A percentile compares a stretch with the other conserved stretches of the same genome.
phyloP scores from a whole-genome alignment of 179 eudicot species.

The Drosera spatulata region DNA sequence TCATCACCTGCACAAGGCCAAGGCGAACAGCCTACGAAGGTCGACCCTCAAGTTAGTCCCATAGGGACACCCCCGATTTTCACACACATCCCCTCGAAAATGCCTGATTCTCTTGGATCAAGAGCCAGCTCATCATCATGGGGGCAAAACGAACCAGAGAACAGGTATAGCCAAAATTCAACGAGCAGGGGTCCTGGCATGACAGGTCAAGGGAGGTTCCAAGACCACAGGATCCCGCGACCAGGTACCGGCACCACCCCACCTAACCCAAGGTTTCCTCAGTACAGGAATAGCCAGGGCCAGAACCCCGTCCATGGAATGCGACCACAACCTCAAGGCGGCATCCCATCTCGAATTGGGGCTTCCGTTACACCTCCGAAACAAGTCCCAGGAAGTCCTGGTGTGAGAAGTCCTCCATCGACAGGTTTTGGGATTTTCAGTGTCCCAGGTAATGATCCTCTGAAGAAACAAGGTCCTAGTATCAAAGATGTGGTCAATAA shows the following conservation, averaged over 20 bases:
- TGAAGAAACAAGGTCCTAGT: slow-evolving; percentile 5
- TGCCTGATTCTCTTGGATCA: slow-evolving; percentile 10
- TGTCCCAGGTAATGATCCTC: slow-evolving; percentile 5
- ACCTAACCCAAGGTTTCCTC: slow-evolving; percentile 9
- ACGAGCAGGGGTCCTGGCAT: slow-evolving; percentile 4
- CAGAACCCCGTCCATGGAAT: slow-evolving; percentile 1
- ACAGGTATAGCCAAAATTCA: slow-evolving; percentile 19
- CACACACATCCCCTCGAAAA: slow-evolving; percentile 6
- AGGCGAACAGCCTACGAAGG: slow-evolving; percentile 7
- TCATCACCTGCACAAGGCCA: slow-evolving; percentile 8
- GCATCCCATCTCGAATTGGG: slow-evolving; percentile 2
- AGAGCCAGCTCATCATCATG: slow-evolving; percentile 12
- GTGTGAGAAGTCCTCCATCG: slow-evolving; percentile 6
- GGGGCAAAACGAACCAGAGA: slow-evolving; percentile 12
- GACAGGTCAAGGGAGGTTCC: slow-evolving; percentile 9
- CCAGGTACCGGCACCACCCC: not conserved
- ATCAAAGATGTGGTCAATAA: slow-evolving; percentile 2
- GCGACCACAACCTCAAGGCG: slow-evolving; percentile 3
- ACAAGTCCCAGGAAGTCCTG: slow-evolving; percentile 5
- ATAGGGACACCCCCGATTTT: not conserved
- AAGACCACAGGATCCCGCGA: slow-evolving; percentile 4
- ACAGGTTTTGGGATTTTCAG: slow-evolving; percentile 26
- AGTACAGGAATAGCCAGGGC: slow-evolving; percentile 5
- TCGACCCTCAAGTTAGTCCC: slow-evolving; percentile 5
- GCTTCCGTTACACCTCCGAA: slow-evolving; percentile 3